Base-by-base conservation (phyloP, 352 stramenopile genomes). In the Pythium pyrilobum region DNA sequence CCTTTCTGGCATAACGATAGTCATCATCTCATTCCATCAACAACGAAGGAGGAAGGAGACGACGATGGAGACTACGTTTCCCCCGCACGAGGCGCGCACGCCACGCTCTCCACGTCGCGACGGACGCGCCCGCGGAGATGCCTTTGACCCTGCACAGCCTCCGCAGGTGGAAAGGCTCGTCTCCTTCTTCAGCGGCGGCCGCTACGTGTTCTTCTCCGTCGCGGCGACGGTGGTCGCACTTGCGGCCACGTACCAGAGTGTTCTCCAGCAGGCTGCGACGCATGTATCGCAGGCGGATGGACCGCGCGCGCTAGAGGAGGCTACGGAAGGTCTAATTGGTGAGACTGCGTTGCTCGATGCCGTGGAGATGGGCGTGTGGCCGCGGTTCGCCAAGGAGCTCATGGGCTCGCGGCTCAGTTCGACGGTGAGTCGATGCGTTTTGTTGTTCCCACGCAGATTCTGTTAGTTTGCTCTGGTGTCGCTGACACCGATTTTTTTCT, bases 201-300 rank as follows among this genome's bases (percentile, higher is more conserved):
- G 79, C 50, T 89, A 89, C 56, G 42, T 86, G 59, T 67, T 87
- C 55, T 73, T 89, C 28, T 85, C 79, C 5, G 53, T 74, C 36
- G 65, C 73, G 7, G 76, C 79, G 18, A 87, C 76, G 2, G 69
- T 48, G n/a, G 73, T 86, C 39, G 76, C 76, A 1, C 46, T 75
- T 9, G 72, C 72, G 13, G 63, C 67, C 21, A 72, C 79, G 15
- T 72, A 66, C 10, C 72, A 83, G 47, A 71, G 66, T 20, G 41
- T 83, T 21, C 48, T 59, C 1, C 45, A 69, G n/a, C 49, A 33
- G 16, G n/a, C n/a, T n/a, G n/a, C n/a, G n/a, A n/a, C n/a, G n/a
- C n/a, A n/a, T n/a, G n/a, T n/a, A n/a, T n/a, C n/a, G n/a, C n/a
- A n/a, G n/a, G n/a, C n/a, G n/a, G n/a, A n/a, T n/a, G n/a, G n/a